phyloP scores from a whole-genome alignment of 2,329 filamentous ascomycete species.

The Cladosporium austrohemisphaericum region DNA sequence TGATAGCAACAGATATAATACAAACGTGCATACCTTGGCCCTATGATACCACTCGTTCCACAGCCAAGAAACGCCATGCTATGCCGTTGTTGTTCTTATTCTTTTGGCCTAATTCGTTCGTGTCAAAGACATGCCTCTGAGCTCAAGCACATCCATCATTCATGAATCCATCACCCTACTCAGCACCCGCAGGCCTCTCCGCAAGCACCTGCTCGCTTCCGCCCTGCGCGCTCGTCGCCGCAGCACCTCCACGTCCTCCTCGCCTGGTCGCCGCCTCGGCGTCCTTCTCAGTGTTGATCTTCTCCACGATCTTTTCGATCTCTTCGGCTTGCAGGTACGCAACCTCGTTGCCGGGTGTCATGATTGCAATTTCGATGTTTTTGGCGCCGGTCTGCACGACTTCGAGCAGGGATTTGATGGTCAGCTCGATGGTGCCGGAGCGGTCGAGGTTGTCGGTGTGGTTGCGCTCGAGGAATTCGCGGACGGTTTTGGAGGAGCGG shows the following conservation, averaged over 20 bases:
- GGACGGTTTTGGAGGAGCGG: slow-evolving; percentile 96
- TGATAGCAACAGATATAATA: slow-evolving; percentile 12
- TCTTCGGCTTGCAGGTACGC: slow-evolving; percentile 94
- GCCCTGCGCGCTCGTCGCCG: slow-evolving; percentile 25
- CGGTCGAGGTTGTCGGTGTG: slow-evolving; percentile 98
- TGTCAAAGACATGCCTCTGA: neutral
- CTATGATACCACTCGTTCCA: too few species aligned
- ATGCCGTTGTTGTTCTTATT: slow-evolving; percentile 5
- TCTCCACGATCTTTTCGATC: slow-evolving; percentile 97
- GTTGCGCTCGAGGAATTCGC: slow-evolving; percentile 97
- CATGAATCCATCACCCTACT: too few species aligned
- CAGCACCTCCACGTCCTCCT: slow-evolving; percentile 50
- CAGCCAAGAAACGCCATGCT: slow-evolving; percentile 9
- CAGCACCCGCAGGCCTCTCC: slow-evolving; percentile 31
- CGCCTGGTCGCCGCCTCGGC: slow-evolving; percentile 98
- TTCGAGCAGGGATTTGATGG: slow-evolving; percentile 96
- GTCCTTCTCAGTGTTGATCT: slow-evolving; percentile 98
- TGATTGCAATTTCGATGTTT: slow-evolving; percentile 99
- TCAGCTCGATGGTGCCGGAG: slow-evolving; percentile 91
- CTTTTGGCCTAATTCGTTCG: neutral
- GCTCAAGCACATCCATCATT: neutral
- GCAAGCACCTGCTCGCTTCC: slow-evolving; percentile 34
- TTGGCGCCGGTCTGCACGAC: slow-evolving; percentile 98
- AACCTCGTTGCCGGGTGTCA: slow-evolving; percentile 85
- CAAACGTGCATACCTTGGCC: slow-evolving; percentile 6